A percentile compares a stretch with the other conserved stretches of the same genome.
phyloP scores from a whole-genome alignment of 768 basidiomycete species.

The Lentinula sp. region DNA sequence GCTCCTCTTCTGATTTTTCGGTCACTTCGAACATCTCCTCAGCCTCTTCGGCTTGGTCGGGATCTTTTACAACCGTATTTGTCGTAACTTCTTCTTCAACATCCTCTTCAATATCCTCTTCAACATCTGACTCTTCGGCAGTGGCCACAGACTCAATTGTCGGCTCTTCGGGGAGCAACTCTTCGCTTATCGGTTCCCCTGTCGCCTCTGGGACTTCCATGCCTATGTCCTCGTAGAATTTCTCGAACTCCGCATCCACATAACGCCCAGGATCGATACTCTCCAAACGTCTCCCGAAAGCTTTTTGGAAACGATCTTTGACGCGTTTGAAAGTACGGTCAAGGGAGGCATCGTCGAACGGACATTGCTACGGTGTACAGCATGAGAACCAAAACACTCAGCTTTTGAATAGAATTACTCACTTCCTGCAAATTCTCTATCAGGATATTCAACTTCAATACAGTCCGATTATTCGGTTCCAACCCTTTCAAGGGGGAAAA shows the following conservation, averaged over 20 bases:
- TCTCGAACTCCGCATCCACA: slow-evolving; percentile 31
- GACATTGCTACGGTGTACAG: slow-evolving; percentile 41
- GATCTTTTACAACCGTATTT: neutral
- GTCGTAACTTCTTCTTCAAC: neutral
- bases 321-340: slow-evolving; percentile 55
- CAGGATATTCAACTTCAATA: slow-evolving; percentile 44
- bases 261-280: slow-evolving; percentile 27
- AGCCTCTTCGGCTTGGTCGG: neutral
- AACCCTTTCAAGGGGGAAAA: slow-evolving; percentile 26
- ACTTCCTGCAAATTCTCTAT: slow-evolving; percentile 49
- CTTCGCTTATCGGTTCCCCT: slow-evolving; percentile 12
- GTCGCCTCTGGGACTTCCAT: slow-evolving; percentile 23
- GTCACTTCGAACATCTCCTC: neutral
- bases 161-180: slow-evolving; percentile 19
- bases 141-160: slow-evolving; percentile 14
- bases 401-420: slow-evolving; percentile 1
- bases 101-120: neutral
- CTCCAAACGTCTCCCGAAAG: slow-evolving; percentile 36
- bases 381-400: neutral
- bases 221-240: slow-evolving; percentile 36
- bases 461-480: slow-evolving; percentile 24
- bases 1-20: neutral
- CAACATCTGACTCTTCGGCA: neutral
- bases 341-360: slow-evolving; percentile 46
- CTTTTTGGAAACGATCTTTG: slow-evolving; percentile 35